A percentile compares a stretch with the other conserved stretches of the same genome.
These are phyloP conservation scores for Hansenula anomala DNA, from an alignment of 1,139 yeast species.

Conservation along the genomic window DNA sequence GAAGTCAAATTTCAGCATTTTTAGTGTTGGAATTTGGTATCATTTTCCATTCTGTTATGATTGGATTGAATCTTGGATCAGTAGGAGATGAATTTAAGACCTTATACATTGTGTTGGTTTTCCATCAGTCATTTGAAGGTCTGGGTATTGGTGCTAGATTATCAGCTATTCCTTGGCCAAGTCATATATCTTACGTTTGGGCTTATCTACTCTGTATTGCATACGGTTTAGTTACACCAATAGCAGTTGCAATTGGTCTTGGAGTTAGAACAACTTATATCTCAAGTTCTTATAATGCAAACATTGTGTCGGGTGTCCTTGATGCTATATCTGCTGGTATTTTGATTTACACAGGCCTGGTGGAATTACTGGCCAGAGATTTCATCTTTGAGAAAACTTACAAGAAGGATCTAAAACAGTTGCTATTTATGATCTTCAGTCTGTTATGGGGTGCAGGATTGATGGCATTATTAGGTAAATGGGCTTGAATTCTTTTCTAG, in stretches of 20 bases:
- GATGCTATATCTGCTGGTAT: conserved; percentile 78
- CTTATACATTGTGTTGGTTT: conserved; percentile 66
- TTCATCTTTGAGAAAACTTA: conserved; percentile 60
- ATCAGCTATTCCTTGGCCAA: conserved; percentile 62
- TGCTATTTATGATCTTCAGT: conserved; percentile 10
- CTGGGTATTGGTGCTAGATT: conserved; percentile 77
- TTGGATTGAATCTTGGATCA: conserved; percentile 62
- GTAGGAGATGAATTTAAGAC: conserved; percentile 64
- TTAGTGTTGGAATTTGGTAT: conserved; percentile 66
- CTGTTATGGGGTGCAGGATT: conserved; percentile 56
- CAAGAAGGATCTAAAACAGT: conserved; percentile 28
- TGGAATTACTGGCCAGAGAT: conserved; percentile 78
- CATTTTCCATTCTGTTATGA: conserved; percentile 64
- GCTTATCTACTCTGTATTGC: conserved; percentile 51
- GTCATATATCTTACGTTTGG: conserved; percentile 32
- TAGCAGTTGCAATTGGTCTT: conserved; percentile 72
- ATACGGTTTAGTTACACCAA: conserved; percentile 68
- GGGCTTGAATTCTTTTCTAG: conserved; percentile 61
- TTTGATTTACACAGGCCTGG: conserved; percentile 68
- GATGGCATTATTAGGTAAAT: conserved; percentile 73
- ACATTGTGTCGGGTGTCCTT: conserved; percentile 63
- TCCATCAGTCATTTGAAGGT: conserved; percentile 84
- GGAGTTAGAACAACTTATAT: conserved; percentile 63
- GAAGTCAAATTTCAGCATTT: conserved; percentile 37
- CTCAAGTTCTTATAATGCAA: conserved; percentile 53